Evolutionary conservation across 495 filamentous ascomycete genomes (phyloP).

Genomic region (Neurospora sublineolata): DNA sequence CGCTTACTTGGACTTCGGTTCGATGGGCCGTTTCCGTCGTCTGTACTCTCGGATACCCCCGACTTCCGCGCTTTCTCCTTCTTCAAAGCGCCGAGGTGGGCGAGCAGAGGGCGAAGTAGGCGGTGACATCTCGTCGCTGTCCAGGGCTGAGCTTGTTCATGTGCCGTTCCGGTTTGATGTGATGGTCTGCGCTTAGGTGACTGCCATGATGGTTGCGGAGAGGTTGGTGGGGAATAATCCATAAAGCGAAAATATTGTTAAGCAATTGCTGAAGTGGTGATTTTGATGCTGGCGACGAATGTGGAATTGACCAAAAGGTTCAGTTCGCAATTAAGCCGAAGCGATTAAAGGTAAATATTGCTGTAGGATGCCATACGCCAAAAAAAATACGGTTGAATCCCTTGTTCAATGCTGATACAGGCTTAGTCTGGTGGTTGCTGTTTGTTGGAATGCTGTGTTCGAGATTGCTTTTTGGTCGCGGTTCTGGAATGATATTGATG

Average conservation of each 20-base stretch:
- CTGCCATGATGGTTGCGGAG: not conserved
- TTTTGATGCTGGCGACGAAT: not conserved
- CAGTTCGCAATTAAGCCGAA: not conserved
- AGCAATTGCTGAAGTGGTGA: not conserved
- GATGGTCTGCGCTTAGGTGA: not conserved
- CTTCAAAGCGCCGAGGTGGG: constrained; percentile 39
- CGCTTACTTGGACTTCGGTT: not conserved
- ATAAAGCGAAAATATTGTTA: not conserved
- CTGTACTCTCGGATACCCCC: not conserved
- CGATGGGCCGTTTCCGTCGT: not conserved
- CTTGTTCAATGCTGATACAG: not conserved
- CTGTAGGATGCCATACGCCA: not conserved
- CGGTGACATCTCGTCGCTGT: constrained; percentile 45
- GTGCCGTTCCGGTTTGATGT: not conserved
- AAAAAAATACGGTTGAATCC: not conserved
- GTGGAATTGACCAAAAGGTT: not conserved
- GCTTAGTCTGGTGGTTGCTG: not conserved
- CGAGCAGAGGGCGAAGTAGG: constrained; percentile 42
- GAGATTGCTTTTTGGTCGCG: not conserved
- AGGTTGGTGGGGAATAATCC: not conserved
- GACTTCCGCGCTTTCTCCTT: constrained; percentile 22
- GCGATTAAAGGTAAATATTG: not conserved
- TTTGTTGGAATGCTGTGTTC: not conserved
- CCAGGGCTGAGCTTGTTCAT: constrained; percentile 30
- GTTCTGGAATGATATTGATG: not conserved